A percentile compares a stretch with the other conserved stretches of the same genome.
These are phyloP conservation scores for Beta corolliflora DNA, from an alignment of 179 eudicot species.

Conservation along the genomic window DNA sequence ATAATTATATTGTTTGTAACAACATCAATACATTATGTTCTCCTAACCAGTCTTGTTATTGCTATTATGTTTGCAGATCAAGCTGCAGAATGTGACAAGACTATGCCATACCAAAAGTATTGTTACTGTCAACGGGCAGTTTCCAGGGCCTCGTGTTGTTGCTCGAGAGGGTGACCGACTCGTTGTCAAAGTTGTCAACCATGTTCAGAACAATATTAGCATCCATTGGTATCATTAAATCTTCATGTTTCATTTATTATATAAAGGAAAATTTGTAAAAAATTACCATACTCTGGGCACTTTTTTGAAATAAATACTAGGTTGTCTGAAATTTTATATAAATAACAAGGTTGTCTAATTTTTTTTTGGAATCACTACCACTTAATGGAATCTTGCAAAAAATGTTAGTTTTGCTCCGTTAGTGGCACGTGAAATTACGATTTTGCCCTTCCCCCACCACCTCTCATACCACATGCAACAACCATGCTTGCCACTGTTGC, in stretches of 20 bases:
- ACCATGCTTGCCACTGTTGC: no score
- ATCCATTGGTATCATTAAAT: conserved; percentile 33
- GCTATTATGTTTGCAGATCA: conserved; percentile 21
- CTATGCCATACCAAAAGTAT: conserved; percentile 39
- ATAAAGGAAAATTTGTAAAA: no score
- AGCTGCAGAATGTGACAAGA: conserved; percentile 37
- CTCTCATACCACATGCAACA: no score
- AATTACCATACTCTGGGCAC: no score
- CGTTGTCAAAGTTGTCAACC: conserved; percentile 31
- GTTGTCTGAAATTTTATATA: no score
- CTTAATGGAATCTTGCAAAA: no score
- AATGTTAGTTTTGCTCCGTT: no score
- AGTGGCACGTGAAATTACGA: no score
- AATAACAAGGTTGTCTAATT: no score
- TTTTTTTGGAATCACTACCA: no score
- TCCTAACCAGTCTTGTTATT: neutral
- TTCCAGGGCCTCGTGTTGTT: conserved; percentile 43
- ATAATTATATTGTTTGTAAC: neutral
- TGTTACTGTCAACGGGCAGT: conserved; percentile 42
- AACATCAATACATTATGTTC: neutral
- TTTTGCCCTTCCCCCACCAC: no score
- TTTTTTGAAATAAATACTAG: no score
- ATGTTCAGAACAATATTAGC: conserved; percentile 33
- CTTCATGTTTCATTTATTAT: neutral
- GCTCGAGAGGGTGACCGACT: conserved; percentile 42